Percentiles rank a stretch among this genome's conserved stretches.
phyloP scores from a whole-genome alignment of 495 filamentous ascomycete genomes.

The Umbilicaria muhlenbergii region DNA sequence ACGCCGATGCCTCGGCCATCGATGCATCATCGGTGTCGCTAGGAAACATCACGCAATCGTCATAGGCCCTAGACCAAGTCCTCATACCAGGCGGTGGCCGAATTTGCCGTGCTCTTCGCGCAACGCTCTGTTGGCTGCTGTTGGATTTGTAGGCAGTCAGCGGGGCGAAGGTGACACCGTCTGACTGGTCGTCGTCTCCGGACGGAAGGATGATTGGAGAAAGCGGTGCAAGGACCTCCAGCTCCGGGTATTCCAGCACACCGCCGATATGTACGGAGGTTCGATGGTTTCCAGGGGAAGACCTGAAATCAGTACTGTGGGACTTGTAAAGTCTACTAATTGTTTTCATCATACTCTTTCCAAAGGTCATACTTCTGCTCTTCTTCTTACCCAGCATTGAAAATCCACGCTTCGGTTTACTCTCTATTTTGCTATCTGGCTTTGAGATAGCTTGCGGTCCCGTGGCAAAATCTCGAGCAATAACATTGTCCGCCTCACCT shows the following conservation, averaged over 20 bases:
- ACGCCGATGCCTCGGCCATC: constrained; percentile 6
- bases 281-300: constrained; percentile 7
- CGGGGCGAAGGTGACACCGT: no score
- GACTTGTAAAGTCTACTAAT: constrained; percentile 9
- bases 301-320: constrained; percentile 6
- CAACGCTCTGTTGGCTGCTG: no score
- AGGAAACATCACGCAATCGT: no score
- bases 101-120: no score
- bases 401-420: neutral
- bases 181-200: no score
- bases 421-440: no score
- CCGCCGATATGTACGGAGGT: constrained; percentile 11
- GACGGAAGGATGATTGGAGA: no score
- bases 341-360: constrained; percentile 4
- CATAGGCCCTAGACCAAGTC: no score
- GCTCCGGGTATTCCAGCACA: constrained; percentile 9
- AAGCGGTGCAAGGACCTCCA: constrained; percentile 7
- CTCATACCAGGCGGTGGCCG: no score
- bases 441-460: no score
- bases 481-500: constrained; percentile 6
- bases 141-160: no score
- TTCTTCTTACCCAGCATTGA: constrained; percentile 3
- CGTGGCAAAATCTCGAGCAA: constrained; percentile 7
- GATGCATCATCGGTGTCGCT: neutral
- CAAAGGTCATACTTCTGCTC: constrained; percentile 9